phyloP scores from a whole-genome alignment of 306 rosid genomes.

The Benincasa hispida region DNA sequence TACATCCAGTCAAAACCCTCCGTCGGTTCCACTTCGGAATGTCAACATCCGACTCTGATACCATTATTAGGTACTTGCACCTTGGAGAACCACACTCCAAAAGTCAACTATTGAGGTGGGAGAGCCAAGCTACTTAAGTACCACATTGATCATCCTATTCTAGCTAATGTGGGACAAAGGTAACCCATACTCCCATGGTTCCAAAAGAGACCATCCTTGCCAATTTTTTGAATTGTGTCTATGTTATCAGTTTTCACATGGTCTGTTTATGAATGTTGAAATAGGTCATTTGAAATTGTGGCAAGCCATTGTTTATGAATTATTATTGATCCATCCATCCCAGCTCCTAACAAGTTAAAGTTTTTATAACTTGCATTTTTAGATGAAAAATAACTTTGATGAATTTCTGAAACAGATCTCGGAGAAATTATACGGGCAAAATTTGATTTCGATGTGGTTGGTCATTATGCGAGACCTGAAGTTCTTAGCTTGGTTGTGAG shows the following conservation, averaged over 20 bases:
- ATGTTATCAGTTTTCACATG: not conserved
- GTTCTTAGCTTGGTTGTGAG: slow-evolving; percentile 66
- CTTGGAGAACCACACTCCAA: too few species aligned
- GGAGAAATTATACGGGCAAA: slow-evolving; percentile 79
- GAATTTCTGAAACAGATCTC: slow-evolving; percentile 31
- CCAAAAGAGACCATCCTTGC: not conserved
- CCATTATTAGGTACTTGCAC: too few species aligned
- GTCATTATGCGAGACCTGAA: slow-evolving; percentile 86
- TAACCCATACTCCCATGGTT: too few species aligned
- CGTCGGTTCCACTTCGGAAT: too few species aligned
- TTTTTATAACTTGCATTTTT: not conserved
- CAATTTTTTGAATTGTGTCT: not conserved
- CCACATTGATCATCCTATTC: too few species aligned
- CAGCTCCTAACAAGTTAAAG: not conserved
- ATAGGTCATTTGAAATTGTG: not conserved
- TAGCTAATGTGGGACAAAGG: too few species aligned
- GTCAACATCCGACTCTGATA: too few species aligned
- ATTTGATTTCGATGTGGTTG: slow-evolving; percentile 84
- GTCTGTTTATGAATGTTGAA: not conserved
- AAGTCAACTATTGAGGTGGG: too few species aligned
- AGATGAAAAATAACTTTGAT: not conserved
- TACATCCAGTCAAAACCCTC: too few species aligned
- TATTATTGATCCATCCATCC: not conserved
- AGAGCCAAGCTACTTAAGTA: too few species aligned
- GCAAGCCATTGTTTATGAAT: not conserved